Base-by-base conservation (phyloP, 805 yeast genomes). In the Soucietia sequanensis region DNA sequence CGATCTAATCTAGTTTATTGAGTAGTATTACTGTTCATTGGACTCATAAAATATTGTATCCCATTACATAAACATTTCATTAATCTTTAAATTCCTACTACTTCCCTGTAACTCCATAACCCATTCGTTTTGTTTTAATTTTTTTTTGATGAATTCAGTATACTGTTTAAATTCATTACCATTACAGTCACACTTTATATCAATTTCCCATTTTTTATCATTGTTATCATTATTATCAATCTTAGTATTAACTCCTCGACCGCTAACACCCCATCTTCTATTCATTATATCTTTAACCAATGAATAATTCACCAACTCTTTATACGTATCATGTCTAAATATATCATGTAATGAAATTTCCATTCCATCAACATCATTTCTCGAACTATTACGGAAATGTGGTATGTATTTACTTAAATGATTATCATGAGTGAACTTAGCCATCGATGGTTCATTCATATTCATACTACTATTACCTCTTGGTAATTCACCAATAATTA, bases 221-320 rank as follows among this genome's bases (percentile, higher is more conserved):
- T 24, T 16, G 27, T 26, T 24, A 16, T 29, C 25, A 12, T 29
- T 19, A 1, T 39, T 22, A n/a, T 28, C 35, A 9, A 33, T 9
- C 27, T 16, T 9, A 16, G 27, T 24, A 5, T 9, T 24, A 16
- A 16, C 9, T 10, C 30, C 30, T 8, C 30, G 13, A 12, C 30
- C 30, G 2, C n/a, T 12, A 6, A 27, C 30, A 3, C 11, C 18
- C 30, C 30, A 27, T 14, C 30, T 14, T 19, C 30, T 16, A 10
- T 18, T 18, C 21, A 18, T 18, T 6, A 27, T 27, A n/a, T 33
- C 30, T 15, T 30, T 24, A 23, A 41, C 38, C 21, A 32, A 40
- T 25, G 35, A 30, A 27, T 35, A 43, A 33, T 38, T 38, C n/a
- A 43, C 43, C 23, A 43, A 32, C 13, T 35, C 42, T 23, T 37